Base-by-base conservation (phyloP, 495 filamentous ascomycete genomes). In the Eremomyces bilateralis region DNA sequence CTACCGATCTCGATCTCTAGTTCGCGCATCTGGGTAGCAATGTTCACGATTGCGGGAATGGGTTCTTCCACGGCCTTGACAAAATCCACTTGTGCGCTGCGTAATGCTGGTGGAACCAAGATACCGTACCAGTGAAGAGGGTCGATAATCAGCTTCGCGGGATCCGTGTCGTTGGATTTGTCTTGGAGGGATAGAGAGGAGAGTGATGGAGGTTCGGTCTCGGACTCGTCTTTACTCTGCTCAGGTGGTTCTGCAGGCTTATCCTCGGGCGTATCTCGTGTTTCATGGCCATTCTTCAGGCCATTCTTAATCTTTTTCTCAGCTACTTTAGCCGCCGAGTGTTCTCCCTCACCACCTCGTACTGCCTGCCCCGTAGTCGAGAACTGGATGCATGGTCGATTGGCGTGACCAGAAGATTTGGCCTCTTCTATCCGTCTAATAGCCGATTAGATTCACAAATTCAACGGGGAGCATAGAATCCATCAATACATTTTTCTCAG, bases 111-210 rank as follows among this genome's bases (percentile, higher is more conserved):
- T 4, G 57, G 60, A 1, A 62, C 51, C 0, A 63, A 43, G 22
- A 63, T 55, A 8, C 60, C 60, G 38, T 58, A 63, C 60, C 56
- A 60, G 4, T 46, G 43, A 6, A 63, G 31, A 2, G 60, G 60
- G 34, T 61, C 56, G 38, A 28, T 35, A 32, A 22, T 12, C 5
- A 21, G 6, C 30, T 33, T 36, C 19, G 24, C 21, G 40, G n/a
- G 1, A 21, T 20, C 6, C 16, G 17, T 0, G 15, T 24, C 4
- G 16, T 22, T 17, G 21, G 31, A 15, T 15, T 25, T 20, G 5
- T 40, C 21, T 34, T 33, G 11, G 15, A n/a, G 11, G 15, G 6
- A n/a, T n/a, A 28, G n/a, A 16, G 17, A 4, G 33, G 10, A 13
- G 4, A 36, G 8, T 40, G 20, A 3, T 13, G 12, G 3, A 3